Base-by-base conservation (phyloP, 441 rosid species). In the Aleurites moluccanus region DNA sequence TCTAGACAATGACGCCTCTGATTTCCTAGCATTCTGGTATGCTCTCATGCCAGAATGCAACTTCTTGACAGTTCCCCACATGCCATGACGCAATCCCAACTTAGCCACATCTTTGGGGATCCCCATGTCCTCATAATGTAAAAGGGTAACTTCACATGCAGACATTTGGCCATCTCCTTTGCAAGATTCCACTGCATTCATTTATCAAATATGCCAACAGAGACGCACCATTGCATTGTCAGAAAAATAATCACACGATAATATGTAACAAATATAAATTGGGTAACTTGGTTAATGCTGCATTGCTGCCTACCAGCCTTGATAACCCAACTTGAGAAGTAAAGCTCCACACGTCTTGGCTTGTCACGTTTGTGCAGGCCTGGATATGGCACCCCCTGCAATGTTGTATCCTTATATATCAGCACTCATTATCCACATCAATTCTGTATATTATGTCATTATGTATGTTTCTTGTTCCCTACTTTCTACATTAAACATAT, bases 81-180 rank as follows among this genome's bases (percentile, higher is more conserved):
- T 92, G 63, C 96, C 99, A 76, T 94, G 99, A 18, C 99, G 94
- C 52, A 94, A 80, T 38, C 94, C 99, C 84, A 94, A 69, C 84
- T 92, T 94, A 0, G 98, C 99, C 59, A 94, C 98, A n/a, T 94
- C 99, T 88, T 87, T 92, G 45, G 99, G 99, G 79, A 94, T 92
- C 21, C 97, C 97, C 98, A 94, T 91, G 80, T 94, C 99, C 84
- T 94, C 99, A 6, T 83, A 86, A 73, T 94, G 98, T 42, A 94
- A 82, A 45, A 92, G 96, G 20, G 84, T 81, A 18, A 94, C 98
- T 86, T 94, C 99, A 69, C 97, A 92, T 2, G 97, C 97, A 35
- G 98, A 72, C 35, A 74, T 72, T 75, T 88, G 96, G 55, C 96
- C 98, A 78, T 92, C 98, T 68, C 93, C 88, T 81, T 86, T 90